These are phyloP conservation scores for Verruconis gallopava DNA, from an alignment of 2,329 filamentous ascomycete genomes.

Conservation along the genomic window DNA sequence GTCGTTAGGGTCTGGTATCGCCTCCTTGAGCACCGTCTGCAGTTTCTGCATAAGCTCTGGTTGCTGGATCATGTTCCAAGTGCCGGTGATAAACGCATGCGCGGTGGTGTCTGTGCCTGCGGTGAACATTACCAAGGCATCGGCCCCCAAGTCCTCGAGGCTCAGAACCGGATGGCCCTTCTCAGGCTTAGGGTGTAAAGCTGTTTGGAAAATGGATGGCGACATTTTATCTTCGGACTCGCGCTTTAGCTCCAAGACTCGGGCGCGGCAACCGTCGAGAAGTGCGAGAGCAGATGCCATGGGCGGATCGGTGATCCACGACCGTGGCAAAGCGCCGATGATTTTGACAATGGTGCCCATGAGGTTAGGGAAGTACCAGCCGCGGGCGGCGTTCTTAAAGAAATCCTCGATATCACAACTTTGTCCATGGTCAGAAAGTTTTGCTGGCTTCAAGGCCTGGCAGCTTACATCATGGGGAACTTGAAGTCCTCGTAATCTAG, in stretches of 20 bases:
- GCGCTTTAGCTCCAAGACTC: not conserved
- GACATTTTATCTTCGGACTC: not conserved
- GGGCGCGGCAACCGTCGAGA: not conserved
- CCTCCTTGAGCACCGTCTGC: constrained; percentile 9
- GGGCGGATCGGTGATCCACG: not conserved
- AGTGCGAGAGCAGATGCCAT: not conserved
- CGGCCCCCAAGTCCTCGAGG: constrained; percentile 19
- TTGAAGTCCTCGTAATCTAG: not conserved
- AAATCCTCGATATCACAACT: constrained; percentile 1
- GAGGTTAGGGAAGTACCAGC: not conserved
- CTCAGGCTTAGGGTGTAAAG: not conserved
- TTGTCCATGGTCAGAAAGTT: too few species aligned
- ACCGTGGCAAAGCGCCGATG: not conserved
- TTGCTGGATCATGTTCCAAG: constrained; percentile 11
- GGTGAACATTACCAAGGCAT: constrained; percentile 25
- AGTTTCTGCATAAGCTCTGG: constrained; percentile 8
- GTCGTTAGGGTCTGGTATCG: constrained; percentile 3
- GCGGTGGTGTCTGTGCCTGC: constrained; percentile 28
- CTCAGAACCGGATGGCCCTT: not conserved
- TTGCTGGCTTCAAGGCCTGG: too few species aligned
- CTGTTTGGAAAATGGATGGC: not conserved
- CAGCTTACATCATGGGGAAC: not conserved
- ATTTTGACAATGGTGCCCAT: not conserved
- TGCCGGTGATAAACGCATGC: constrained; percentile 7
- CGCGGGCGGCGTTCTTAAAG: not conserved